A percentile compares a stretch with the other conserved stretches of the same genome.
phyloP scores from a whole-genome alignment of 2,329 filamentous ascomycete species.

The Pestalotiopsis sp. region DNA sequence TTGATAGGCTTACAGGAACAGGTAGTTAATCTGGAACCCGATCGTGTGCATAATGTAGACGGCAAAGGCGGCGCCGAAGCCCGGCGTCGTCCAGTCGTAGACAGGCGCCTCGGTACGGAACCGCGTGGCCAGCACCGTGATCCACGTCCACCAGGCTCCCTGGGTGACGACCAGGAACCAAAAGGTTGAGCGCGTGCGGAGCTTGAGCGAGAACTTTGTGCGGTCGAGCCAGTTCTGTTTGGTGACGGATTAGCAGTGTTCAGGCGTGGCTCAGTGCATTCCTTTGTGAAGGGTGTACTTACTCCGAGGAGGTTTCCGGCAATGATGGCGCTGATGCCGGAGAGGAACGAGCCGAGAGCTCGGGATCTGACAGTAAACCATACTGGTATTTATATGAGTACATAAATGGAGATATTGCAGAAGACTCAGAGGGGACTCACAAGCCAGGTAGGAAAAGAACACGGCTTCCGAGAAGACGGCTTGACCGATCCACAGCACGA shows the following conservation, averaged over 20 bases:
- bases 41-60: constrained; percentile 69
- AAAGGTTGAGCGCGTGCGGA: constrained; percentile 58
- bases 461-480: constrained; percentile 73
- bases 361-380: constrained; percentile 74
- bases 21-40: constrained; percentile 74
- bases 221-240: constrained; percentile 60
- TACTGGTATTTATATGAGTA: too few relatives aligned
- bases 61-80: constrained; percentile 68
- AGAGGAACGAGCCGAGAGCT: constrained; percentile 71
- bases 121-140: constrained; percentile 64
- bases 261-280: background rate
- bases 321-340: constrained; percentile 67
- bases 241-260: background rate
- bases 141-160: constrained; percentile 75
- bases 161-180: constrained; percentile 57
- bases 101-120: constrained; percentile 59
- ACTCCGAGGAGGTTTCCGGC: constrained; percentile 68
- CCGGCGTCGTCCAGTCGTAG: constrained; percentile 66
- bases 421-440: constrained; percentile 27
- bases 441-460: constrained; percentile 68
- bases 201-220: constrained; percentile 54
- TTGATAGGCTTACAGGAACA: constrained; percentile 58
- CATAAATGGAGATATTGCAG: too few relatives aligned
- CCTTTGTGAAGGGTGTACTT: constrained; percentile 24
- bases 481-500: constrained; percentile 70